Evolutionary conservation across 2,329 filamentous ascomycete genomes (phyloP).

Genomic region (Esteya vermicola): DNA sequence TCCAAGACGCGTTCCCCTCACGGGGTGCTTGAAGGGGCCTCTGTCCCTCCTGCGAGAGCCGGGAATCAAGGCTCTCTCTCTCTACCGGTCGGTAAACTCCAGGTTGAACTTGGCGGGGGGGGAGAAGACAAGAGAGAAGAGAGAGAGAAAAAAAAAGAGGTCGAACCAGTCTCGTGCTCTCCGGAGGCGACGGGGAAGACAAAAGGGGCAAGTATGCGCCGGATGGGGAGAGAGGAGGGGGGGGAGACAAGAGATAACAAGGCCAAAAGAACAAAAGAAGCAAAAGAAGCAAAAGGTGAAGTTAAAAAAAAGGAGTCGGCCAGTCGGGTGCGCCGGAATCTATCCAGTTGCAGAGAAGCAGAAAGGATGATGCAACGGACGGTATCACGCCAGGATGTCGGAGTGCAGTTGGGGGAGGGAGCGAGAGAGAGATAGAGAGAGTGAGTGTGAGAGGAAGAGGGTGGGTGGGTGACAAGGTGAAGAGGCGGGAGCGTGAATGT

Average conservation of each 20-base stretch:
- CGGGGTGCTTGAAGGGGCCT: too few species aligned
- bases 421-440: neutral
- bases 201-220: neutral
- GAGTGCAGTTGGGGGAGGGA: neutral
- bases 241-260: neutral
- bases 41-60: constrained; percentile 3
- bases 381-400: neutral
- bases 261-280: neutral
- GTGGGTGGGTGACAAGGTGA: neutral
- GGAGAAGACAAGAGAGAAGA: neutral
- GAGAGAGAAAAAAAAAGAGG: neutral
- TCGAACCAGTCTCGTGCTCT: neutral
- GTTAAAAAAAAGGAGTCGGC: neutral
- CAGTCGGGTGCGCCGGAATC: constrained; percentile 1
- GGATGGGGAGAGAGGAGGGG: neutral
- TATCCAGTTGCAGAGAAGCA: neutral
- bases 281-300: neutral
- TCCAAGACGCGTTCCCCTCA: too few species aligned
- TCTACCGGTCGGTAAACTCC: neutral
- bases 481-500: neutral
- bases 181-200: neutral
- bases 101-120: neutral
- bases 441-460: neutral
- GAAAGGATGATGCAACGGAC: neutral
- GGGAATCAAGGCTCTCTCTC: neutral